Conservation (phyloP, 78 protist species). For the Tieghemostelium lacteum region DNA sequence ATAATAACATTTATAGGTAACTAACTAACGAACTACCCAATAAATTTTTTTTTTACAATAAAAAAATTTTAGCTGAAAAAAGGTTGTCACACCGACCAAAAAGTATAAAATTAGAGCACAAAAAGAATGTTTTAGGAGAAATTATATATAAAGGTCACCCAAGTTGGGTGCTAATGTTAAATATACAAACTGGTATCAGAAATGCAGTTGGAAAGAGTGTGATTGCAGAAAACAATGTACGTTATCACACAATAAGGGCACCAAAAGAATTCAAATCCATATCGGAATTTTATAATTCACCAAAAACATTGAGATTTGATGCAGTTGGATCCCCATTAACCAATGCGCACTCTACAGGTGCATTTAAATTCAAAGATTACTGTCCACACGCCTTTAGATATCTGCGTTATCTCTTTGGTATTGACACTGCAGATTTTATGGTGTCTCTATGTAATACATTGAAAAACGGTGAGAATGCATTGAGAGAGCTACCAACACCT, state of each 20-base stretch:
- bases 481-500: constrained; percentile 89
- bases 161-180: constrained; percentile 77
- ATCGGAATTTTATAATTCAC: constrained; percentile 52
- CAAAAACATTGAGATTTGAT: constrained; percentile 52
- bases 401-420: constrained; percentile 73
- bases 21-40: too few species aligned
- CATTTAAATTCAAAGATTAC: constrained; percentile 84
- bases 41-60: not conserved
- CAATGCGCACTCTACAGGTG: constrained; percentile 77
- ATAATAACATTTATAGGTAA: too few species aligned
- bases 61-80: constrained; percentile 26
- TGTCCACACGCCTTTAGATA: constrained; percentile 85
- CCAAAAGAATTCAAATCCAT: constrained; percentile 41
- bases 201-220: constrained; percentile 75
- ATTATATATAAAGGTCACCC: constrained; percentile 80
- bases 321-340: constrained; percentile 48
- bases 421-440: constrained; percentile 78
- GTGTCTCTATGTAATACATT: constrained; percentile 64
- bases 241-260: constrained; percentile 26
- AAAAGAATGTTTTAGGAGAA: constrained; percentile 68
- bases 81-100: constrained; percentile 68
- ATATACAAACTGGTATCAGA: constrained; percentile 78
- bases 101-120: constrained; percentile 50
- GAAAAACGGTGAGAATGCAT: constrained; percentile 48
- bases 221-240: constrained; percentile 13